A percentile compares a stretch with the other conserved stretches of the same genome.
These are phyloP conservation scores for Silybum marianum DNA, from an alignment of 129 eudicot species.

Conservation along the genomic window DNA sequence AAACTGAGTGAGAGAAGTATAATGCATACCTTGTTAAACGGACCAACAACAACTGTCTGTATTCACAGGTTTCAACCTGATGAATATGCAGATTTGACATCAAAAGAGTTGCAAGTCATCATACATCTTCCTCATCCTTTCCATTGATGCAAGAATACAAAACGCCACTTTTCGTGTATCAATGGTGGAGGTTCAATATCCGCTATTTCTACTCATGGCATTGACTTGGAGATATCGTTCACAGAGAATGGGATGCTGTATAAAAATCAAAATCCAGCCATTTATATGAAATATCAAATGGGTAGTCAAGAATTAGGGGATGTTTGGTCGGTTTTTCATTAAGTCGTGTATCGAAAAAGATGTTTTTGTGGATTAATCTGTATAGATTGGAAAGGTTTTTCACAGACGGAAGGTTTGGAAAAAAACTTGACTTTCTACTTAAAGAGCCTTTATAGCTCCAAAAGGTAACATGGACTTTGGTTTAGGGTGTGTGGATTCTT, in stretches of 20 bases:
- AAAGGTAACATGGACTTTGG: neutral
- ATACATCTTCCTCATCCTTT: constrained; percentile 48
- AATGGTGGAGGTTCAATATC: constrained; percentile 90
- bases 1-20: neutral
- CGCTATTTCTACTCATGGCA: constrained; percentile 73
- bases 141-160: constrained; percentile 79
- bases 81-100: constrained; percentile 15
- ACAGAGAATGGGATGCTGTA: constrained; percentile 97
- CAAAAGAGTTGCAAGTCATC: no score
- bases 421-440: no score
- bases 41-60: constrained; percentile 20
- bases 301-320: no score
- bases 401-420: no score
- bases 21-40: neutral
- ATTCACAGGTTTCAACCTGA: constrained; percentile 57
- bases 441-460: neutral
- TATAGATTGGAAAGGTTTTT: no score
- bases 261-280: neutral
- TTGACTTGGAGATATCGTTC: constrained; percentile 87
- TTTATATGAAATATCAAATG: neutral
- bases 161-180: constrained; percentile 87
- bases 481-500: neutral
- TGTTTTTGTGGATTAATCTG: no score
- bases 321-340: no score
- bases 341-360: no score